Conservation (phyloP, 2,329 filamentous ascomycete species). For the Fusarium xylarioides region DNA sequence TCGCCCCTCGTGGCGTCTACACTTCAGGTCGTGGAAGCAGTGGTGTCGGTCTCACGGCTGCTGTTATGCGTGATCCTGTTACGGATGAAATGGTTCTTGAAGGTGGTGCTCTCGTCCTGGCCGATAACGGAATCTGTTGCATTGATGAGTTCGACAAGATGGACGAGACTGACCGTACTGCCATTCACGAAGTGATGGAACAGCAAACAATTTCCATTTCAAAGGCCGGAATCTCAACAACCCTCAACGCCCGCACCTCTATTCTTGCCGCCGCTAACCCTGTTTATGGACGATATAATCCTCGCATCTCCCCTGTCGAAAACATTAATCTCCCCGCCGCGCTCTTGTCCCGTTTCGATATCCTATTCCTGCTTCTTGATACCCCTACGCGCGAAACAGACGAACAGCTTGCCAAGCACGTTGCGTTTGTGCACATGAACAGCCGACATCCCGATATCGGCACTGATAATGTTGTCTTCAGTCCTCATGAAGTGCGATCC, state of each 20-base stretch:
- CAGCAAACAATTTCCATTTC: constrained; percentile 88
- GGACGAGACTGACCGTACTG: constrained; percentile 83
- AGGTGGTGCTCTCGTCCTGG: constrained; percentile 80
- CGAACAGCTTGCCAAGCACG: constrained; percentile 93
- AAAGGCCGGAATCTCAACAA: constrained; percentile 76
- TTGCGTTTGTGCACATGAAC: constrained; percentile 97
- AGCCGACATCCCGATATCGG: constrained; percentile 85
- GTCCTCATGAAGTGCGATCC: constrained; percentile 91
- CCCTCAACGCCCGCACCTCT: constrained; percentile 93
- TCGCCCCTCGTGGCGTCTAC: constrained; percentile 90
- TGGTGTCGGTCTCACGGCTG: constrained; percentile 83
- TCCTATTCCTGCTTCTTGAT: constrained; percentile 96
- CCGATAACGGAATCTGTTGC: constrained; percentile 85
- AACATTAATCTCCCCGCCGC: constrained; percentile 99
- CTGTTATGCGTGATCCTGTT: constrained; percentile 84
- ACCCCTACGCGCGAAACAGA: constrained; percentile 89
- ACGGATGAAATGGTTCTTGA: constrained; percentile 88
- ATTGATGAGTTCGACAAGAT: constrained; percentile 92
- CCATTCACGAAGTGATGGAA: constrained; percentile 90
- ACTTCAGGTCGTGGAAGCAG: constrained; percentile 83
- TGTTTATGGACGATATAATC: constrained; percentile 97
- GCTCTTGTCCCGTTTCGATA: constrained; percentile 94
- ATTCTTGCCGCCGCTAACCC: constrained; percentile 97
- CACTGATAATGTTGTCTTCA: constrained; percentile 75
- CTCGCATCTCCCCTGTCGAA: constrained; percentile 94